Percentiles rank a stretch among this genome's conserved stretches.
Conservation (phyloP, 106 monocot genomes). For the Dendrobium huoshanense region DNA sequence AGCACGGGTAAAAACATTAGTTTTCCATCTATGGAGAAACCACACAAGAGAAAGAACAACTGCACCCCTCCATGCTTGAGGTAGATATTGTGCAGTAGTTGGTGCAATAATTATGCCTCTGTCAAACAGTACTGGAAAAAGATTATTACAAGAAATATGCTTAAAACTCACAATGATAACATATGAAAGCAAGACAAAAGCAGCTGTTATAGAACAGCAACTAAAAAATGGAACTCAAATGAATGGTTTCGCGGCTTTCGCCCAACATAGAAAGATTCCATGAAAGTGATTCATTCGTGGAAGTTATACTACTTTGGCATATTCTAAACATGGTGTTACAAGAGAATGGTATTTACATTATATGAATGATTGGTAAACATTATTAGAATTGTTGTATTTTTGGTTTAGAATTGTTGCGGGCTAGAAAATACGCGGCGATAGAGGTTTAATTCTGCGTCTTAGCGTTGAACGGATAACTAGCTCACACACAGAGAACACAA, state of each 20-base stretch:
- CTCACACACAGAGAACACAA: no score
- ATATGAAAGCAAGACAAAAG: neutral
- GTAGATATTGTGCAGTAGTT: slow-evolving; percentile 48
- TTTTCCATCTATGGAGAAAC: slow-evolving; percentile 95
- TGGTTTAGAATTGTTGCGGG: no score
- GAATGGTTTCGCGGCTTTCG: neutral
- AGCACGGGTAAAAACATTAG: slow-evolving; percentile 46
- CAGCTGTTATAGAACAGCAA: neutral
- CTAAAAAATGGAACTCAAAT: neutral
- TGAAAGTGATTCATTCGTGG: neutral
- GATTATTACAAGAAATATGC: slow-evolving; percentile 1
- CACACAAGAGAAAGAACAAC: slow-evolving; percentile 80
- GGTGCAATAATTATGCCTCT: slow-evolving; percentile 64
- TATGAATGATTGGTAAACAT: no score
- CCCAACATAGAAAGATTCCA: neutral
- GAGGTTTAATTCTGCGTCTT: no score
- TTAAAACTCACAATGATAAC: neutral
- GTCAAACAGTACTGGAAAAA: slow-evolving; percentile 7
- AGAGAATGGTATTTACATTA: neutral
- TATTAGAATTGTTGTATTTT: no score
- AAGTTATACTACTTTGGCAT: neutral
- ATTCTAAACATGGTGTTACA: neutral
- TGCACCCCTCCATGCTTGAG: slow-evolving; percentile 81
- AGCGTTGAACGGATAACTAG: no score
- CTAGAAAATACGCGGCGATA: no score